These are phyloP conservation scores for Fraxinus greggii DNA, from an alignment of 305 asterid genomes.

Conservation along the genomic window DNA sequence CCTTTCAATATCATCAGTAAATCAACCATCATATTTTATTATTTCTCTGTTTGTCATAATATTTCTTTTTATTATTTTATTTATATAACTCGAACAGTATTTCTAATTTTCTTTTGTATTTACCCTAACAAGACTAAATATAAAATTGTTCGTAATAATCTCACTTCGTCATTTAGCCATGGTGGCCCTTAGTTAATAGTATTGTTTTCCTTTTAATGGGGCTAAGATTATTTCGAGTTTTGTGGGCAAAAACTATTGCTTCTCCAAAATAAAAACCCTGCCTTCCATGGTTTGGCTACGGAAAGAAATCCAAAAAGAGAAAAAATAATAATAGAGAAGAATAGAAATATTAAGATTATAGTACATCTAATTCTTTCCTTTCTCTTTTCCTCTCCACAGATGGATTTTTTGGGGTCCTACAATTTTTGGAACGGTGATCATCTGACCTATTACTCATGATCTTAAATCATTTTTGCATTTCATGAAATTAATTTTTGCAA, in stretches of 20 bases:
- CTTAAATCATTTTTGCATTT: not conserved
- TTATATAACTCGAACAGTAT: too few species aligned
- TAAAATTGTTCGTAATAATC: not conserved
- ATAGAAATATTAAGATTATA: not conserved
- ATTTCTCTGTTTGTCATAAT: not conserved
- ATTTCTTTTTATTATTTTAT: too few species aligned
- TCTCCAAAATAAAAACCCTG: not conserved
- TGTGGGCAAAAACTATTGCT: not conserved
- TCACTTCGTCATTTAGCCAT: not conserved
- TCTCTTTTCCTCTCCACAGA: conserved; percentile 27
- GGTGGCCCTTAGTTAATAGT: not conserved
- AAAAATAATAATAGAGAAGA: not conserved
- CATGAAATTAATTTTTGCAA: not conserved
- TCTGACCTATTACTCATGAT: not conserved
- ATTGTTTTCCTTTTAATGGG: not conserved
- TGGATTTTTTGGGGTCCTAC: conserved; percentile 37
- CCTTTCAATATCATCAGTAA: too few species aligned
- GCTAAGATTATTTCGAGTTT: not conserved
- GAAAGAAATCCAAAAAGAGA: not conserved
- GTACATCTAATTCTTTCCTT: not conserved
- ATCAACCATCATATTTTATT: too few species aligned
- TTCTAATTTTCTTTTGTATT: too few species aligned
- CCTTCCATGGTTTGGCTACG: not conserved
- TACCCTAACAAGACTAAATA: too few species aligned
- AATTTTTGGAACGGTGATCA: conserved; percentile 49